Base-by-base conservation (phyloP, 2,329 filamentous ascomycete species). In the Endoconidiophora laricicola region DNA sequence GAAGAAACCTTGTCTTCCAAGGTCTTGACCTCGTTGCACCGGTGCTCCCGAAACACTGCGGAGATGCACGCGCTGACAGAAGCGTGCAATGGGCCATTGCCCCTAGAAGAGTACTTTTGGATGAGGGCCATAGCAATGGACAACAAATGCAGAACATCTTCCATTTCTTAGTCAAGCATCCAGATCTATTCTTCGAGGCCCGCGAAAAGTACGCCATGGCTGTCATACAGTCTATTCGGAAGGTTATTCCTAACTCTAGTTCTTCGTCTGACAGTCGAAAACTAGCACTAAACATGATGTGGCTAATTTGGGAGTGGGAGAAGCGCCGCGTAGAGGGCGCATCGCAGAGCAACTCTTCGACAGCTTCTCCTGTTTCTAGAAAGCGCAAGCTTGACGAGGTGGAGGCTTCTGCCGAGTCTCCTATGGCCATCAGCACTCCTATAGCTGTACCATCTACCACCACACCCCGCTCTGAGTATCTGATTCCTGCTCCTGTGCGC, bases 131-230 rank as follows among this genome's bases (percentile, higher is more conserved):
- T 55, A 53, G 46, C 39, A 98, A 98, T 58, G 74, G 90, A 44
- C 88, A 94, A 63, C 91, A 96, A 65, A 83, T 96, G 67, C 94
- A 87, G 48, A 91, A 84, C 67, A 96, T 98, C 58, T 96, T 95
- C 69, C 84, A 95, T 59, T 98, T 98, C 66, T 71, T 98, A 33
- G 90, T 95, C 36, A 79, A 85, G 51, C 90, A 98, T 61, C 83
- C 88, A 0, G 82, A 91, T 59, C 69, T 98, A 3, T 98, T 98
- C 67, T 98, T 93, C 58, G 90, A 96, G 55, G 87, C 86, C 1
- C 75, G 91, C 49, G 91, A 98, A 56, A 88, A 90, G 60, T 93
- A 96, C 56, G 79, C 87, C 3, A 77, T 83, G 51, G 76, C 91
- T 55, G 93, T 98, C 61, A 88, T 98, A 50, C 81, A 81, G 1